Percentiles rank a stretch among this genome's conserved stretches.
These are phyloP conservation scores for Bimuria novae-zelandiae DNA, from an alignment of 2,329 filamentous ascomycete genomes.

Conservation along the genomic window DNA sequence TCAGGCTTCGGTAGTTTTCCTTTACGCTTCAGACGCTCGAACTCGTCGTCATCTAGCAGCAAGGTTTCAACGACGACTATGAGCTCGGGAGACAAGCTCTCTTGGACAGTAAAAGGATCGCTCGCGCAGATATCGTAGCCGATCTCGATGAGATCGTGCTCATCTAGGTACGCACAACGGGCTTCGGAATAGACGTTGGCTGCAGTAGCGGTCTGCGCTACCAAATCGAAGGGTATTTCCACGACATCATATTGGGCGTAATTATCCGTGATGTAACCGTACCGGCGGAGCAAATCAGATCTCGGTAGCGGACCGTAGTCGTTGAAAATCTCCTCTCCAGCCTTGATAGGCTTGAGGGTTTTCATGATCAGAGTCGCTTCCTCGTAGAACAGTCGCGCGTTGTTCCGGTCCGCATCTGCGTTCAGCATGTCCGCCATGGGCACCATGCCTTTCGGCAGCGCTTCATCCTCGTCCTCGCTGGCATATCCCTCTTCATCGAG, in stretches of 20 bases:
- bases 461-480: constrained; percentile 54
- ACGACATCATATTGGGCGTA: constrained; percentile 82
- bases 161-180: constrained; percentile 61
- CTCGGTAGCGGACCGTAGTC: constrained; percentile 87
- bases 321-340: constrained; percentile 80
- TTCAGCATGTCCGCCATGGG: constrained; percentile 90
- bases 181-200: constrained; percentile 20
- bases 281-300: constrained; percentile 79
- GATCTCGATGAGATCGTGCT: constrained; percentile 70
- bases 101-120: constrained; percentile 38
- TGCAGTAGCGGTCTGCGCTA: constrained; percentile 44
- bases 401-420: constrained; percentile 80
- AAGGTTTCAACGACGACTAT: constrained; percentile 52
- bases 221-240: constrained; percentile 69
- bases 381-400: constrained; percentile 68
- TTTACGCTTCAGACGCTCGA: constrained; percentile 47
- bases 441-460: constrained; percentile 77
- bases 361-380: constrained; percentile 69
- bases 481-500: constrained; percentile 60
- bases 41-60: constrained; percentile 48
- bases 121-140: constrained; percentile 63
- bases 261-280: constrained; percentile 82
- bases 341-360: constrained; percentile 67
- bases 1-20: constrained; percentile 50
- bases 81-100: constrained; percentile 50